Percentiles rank a stretch among this genome's conserved stretches.
These are phyloP conservation scores for Starmera amethionina DNA, from an alignment of 805 yeast species.

Conservation along the genomic window DNA sequence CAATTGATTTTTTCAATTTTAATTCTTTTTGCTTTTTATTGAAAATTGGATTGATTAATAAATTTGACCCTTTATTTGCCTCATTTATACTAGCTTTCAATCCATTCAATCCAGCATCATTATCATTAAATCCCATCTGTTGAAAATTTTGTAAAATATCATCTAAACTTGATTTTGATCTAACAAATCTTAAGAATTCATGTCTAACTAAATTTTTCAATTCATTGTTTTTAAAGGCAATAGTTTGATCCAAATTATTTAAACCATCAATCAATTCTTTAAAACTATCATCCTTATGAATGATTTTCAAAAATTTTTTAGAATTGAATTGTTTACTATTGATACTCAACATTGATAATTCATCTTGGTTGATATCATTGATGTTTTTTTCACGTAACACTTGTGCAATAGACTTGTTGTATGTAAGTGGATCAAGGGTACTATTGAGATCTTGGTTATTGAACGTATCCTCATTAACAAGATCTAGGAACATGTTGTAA, in stretches of 20 bases:
- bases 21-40: slow-evolving; percentile 38
- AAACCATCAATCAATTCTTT: slow-evolving; percentile 39
- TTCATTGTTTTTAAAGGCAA: slow-evolving; percentile 38
- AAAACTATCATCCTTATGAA: slow-evolving; percentile 47
- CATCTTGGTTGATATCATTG: slow-evolving; percentile 24
- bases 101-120: slow-evolving; percentile 20
- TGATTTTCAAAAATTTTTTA: slow-evolving; percentile 39
- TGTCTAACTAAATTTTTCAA: slow-evolving; percentile 42
- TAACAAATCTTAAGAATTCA: slow-evolving; percentile 57
- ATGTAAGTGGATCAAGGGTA: slow-evolving; percentile 50
- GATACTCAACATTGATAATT: slow-evolving; percentile 35
- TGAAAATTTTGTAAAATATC: slow-evolving; percentile 46
- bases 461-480: slow-evolving; percentile 17
- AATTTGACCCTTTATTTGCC: slow-evolving; percentile 42
- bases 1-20: slow-evolving; percentile 38
- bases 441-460: slow-evolving; percentile 18
- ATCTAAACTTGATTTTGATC: slow-evolving; percentile 55
- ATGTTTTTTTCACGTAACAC: slow-evolving; percentile 30
- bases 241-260: slow-evolving; percentile 36
- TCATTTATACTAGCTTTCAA: slow-evolving; percentile 33
- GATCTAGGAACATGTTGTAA: slow-evolving; percentile 7
- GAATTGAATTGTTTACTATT: slow-evolving; percentile 53
- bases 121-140: slow-evolving; percentile 20
- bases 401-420: slow-evolving; percentile 33
- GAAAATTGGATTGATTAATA: slow-evolving; percentile 49